Conservation (phyloP, 1,139 yeast genomes). For the Taphrina communis region DNA sequence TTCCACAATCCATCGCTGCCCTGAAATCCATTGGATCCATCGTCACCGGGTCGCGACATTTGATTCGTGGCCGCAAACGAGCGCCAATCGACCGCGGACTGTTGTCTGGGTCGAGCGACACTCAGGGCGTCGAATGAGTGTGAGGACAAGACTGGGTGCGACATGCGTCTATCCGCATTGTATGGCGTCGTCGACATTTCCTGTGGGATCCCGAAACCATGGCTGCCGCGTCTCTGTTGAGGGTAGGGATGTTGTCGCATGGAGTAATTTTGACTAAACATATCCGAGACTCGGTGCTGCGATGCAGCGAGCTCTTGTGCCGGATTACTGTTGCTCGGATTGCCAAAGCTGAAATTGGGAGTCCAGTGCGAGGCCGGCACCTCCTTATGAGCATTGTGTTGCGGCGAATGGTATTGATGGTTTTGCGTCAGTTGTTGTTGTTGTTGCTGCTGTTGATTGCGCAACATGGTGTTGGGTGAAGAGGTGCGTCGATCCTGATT, state of each 20-base stretch:
- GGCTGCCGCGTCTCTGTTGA: slow-evolving; percentile 23
- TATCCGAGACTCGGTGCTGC: slow-evolving; percentile 2
- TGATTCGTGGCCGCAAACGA: background rate
- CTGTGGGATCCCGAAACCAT: background rate
- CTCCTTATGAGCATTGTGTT: background rate
- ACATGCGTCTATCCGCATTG: slow-evolving; percentile 36
- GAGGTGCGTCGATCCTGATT: slow-evolving; percentile 33
- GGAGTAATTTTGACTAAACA: background rate
- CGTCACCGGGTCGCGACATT: slow-evolving; percentile 2
- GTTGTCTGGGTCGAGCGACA: slow-evolving; percentile 22
- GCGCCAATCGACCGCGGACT: slow-evolving; percentile 30
- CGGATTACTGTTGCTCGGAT: background rate
- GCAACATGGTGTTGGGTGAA: slow-evolving; percentile 16
- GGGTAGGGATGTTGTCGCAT: background rate
- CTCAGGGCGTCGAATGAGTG: slow-evolving; percentile 19
- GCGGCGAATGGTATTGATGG: no score
- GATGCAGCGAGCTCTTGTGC: background rate
- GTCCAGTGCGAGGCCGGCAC: slow-evolving; percentile 32
- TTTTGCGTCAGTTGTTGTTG: background rate
- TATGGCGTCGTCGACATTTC: slow-evolving; percentile 9
- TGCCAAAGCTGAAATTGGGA: slow-evolving; percentile 37
- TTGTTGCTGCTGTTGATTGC: slow-evolving; percentile 10
- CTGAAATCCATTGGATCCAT: background rate
- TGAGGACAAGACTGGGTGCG: slow-evolving; percentile 38
- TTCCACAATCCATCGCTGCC: slow-evolving; percentile 9